Evolutionary conservation across 768 basidiomycete genomes (phyloP), one percentile per base, ranked within the genome.

Genomic region (Lentinula sp.): DNA sequence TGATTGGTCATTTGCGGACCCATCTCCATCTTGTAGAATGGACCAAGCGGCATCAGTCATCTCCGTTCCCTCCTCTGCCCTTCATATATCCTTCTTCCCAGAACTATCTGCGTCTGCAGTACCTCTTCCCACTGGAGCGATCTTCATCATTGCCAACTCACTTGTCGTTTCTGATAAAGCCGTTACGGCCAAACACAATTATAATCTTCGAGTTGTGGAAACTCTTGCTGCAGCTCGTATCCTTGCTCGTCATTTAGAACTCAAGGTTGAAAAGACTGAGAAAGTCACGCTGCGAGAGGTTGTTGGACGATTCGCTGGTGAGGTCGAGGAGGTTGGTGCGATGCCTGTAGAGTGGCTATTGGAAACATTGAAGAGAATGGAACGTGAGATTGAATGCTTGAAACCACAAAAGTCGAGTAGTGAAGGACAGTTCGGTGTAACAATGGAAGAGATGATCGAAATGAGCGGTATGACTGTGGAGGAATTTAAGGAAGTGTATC

Each of bases 131-230:
- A 67, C 68, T 59, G 77, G 76, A 32, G 80, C 83, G 0, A 81
- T 85, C 13, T 88, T 91, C 67, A 87, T 92, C 59, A 84, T 85
- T 68, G 86, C 90, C n/a, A 91, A 93, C 76, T 91, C 91, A 16
- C 85, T 93, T 42, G 86, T 92, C 37, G 84, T 88, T 23, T 84
- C 90, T 33, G 88, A 94, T 70, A 94, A 95, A 71, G 84, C 85
- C 0, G 79, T 85, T 59, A 85, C 84, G 39, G 90, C 91, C 1
- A 90, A 87, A 66, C 81, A 79, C 39, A 81, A 86, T 49, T 95
- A 96, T 77, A 96, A 97, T 69, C 79, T 95, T 15, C 91, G 92
- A 37, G 93, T 95, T 37, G 90, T 95, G n/a, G 94, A 97, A 72
- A 91, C 88, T 0, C 85, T 93, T 18, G 87, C 86, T 39, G 88